Base-by-base conservation (phyloP, 192 early-diverging fungal species). In the Backusella parvicylindrica region DNA sequence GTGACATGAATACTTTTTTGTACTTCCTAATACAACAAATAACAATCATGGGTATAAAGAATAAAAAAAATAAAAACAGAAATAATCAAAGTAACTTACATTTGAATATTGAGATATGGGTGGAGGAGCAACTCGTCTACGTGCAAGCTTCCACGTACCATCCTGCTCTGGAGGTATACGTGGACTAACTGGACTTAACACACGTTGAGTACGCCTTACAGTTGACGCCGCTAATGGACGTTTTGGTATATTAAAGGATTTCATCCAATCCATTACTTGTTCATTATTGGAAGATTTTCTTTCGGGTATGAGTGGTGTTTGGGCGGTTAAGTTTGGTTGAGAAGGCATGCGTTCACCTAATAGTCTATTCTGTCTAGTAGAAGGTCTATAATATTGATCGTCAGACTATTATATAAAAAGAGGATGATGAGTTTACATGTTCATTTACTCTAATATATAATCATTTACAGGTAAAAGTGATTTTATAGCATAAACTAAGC, bases 1-100 rank as follows among this genome's bases (percentile, higher is more conserved):
- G 78, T 75, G 15, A 79, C 73, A 47, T 79, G 78, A 67, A 79
- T 79, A 16, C 73, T 70, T 50, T 79, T 43, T 28, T 79, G 68
- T 30, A 18, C n/a, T 12, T 37, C 21, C 21, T 38, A 37, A 35
- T 66, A 66, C 4, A 2, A 26, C 15, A n/a, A n/a, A n/a, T n/a
- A n/a, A n/a, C n/a, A n/a, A n/a, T n/a, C n/a, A 35, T 33, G 33
- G 33, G n/a, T 32, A n/a, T 15, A 47, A 47, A 16, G 1, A 16
- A 18, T 1, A 66, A 0, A 0, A 64, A 64, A 13, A 12, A 64
- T 5, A 13, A 30, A 15, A 56, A 11, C 21, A 4, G 4, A 50
- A 28, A 3, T 3, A 43, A 13, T 38, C 1, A 60, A 13, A 13
- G 23, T 2, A 26, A 60, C 53, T 60, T 60, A 35, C 64, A 66